A percentile compares a stretch with the other conserved stretches of the same genome.
Evolutionary conservation across 805 yeast species (phyloP).

Genomic region (Nakazawaea wyomingensis): DNA sequence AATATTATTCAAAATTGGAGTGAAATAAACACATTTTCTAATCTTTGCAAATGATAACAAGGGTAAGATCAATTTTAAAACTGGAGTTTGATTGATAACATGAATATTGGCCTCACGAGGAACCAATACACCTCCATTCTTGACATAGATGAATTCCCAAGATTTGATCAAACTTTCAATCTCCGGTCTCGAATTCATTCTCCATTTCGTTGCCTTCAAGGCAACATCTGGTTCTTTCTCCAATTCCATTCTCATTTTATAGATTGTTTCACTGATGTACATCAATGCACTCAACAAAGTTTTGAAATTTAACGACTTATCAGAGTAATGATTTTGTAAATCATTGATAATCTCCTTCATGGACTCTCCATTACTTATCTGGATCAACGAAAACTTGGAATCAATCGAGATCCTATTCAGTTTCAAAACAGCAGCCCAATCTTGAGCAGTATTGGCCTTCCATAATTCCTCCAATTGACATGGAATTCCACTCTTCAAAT

Average conservation of each 20-base stretch:
- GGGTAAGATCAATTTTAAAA: conserved; percentile 62
- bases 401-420: conserved; percentile 37
- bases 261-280: conserved; percentile 64
- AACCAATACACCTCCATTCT: conserved; percentile 58
- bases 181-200: conserved; percentile 54
- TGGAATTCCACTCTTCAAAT: conserved; percentile 60
- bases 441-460: conserved; percentile 41
- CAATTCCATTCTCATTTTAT: conserved; percentile 38
- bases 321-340: conserved; percentile 36
- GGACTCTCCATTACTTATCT: conserved; percentile 51
- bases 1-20: conserved; percentile 55
- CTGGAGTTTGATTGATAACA: conserved; percentile 47
- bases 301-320: conserved; percentile 38
- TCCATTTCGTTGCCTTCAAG: conserved; percentile 56
- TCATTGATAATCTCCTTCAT: conserved; percentile 41
- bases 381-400: conserved; percentile 50
- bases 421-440: conserved; percentile 44
- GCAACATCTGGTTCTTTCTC: conserved; percentile 33
- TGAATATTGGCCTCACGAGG: conserved; percentile 46
- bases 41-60: conserved; percentile 63
- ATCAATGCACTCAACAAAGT: conserved; percentile 53
- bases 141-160: conserved; percentile 63
- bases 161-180: conserved; percentile 52
- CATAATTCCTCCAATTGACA: conserved; percentile 58
- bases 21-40: conserved; percentile 53